These are phyloP conservation scores for Xylaria venustula DNA, from an alignment of 495 filamentous ascomycete species.

Conservation along the genomic window DNA sequence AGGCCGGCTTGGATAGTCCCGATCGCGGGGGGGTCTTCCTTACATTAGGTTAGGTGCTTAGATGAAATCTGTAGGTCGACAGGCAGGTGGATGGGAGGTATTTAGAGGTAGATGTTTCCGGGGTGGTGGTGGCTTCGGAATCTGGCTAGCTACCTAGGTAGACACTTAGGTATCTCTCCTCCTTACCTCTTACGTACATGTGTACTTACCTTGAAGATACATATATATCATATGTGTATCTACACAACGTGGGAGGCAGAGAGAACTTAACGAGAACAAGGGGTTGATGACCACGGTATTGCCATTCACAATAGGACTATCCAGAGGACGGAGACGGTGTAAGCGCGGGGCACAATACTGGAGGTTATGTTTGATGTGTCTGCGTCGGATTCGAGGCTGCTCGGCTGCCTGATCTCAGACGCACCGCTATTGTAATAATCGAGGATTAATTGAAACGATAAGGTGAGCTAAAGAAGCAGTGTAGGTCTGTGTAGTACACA, in stretches of 20 bases:
- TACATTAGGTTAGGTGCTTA: background rate
- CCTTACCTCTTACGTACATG: no score
- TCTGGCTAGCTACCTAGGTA: no score
- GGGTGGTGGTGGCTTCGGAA: background rate
- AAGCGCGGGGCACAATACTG: constrained; percentile 16
- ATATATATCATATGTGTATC: no score
- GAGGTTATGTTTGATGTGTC: constrained; percentile 20
- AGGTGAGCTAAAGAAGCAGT: background rate
- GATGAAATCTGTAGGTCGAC: no score
- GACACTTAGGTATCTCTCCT: no score
- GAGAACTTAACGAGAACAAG: no score
- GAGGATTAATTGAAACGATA: background rate
- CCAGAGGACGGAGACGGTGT: background rate
- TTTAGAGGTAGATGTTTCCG: background rate
- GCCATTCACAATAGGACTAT: no score
- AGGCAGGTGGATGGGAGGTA: no score
- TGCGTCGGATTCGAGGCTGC: constrained; percentile 13
- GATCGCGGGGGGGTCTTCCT: background rate
- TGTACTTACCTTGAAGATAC: no score
- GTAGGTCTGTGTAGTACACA: constrained; percentile 5
- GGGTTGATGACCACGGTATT: no score
- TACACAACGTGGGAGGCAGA: no score
- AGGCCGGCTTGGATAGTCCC: constrained; percentile 1
- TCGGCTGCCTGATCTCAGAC: constrained; percentile 3
- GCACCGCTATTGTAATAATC: constrained; percentile 2